Evolutionary conservation across 192 early-diverging fungal genomes (phyloP).

Genomic region (Coemansia umbellata): DNA sequence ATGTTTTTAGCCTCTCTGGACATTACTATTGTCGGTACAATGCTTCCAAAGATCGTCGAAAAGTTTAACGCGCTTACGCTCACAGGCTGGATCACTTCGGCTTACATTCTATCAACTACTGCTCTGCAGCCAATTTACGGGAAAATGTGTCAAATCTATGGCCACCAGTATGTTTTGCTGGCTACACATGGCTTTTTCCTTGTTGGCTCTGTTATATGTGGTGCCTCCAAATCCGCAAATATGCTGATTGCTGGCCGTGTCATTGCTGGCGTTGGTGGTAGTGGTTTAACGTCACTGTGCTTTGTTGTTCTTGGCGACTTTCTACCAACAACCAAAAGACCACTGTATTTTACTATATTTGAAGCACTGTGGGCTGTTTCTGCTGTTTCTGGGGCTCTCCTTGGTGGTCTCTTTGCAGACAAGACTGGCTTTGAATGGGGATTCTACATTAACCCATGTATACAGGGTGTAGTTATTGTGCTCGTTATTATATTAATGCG

Average conservation of each 20-base stretch:
- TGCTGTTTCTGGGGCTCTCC: constrained; percentile 54
- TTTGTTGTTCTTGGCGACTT: constrained; percentile 70
- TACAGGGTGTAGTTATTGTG: constrained; percentile 40
- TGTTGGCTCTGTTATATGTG: constrained; percentile 51
- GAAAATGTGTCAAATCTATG: constrained; percentile 79
- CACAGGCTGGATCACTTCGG: constrained; percentile 73
- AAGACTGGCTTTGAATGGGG: constrained; percentile 46
- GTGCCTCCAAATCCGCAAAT: constrained; percentile 55
- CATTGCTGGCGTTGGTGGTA: constrained; percentile 67
- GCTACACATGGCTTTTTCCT: constrained; percentile 53
- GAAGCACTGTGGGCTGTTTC: constrained; percentile 56
- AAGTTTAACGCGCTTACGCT: constrained; percentile 56
- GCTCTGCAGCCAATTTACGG: constrained; percentile 79
- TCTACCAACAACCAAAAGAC: constrained; percentile 54
- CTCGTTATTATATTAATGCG: constrained; percentile 45
- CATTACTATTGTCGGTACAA: constrained; percentile 61
- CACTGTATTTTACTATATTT: constrained; percentile 57
- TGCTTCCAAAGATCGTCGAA: constrained; percentile 56
- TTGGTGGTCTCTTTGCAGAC: constrained; percentile 60
- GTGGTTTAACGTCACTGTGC: constrained; percentile 58
- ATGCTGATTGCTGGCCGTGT: constrained; percentile 69
- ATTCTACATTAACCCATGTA: constrained; percentile 59
- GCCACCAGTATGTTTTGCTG: constrained; percentile 55
- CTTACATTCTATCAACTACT: constrained; percentile 64
- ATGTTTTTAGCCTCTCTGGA: constrained; percentile 62